Conservation (phyloP, 2,329 filamentous ascomycete species). For the Colletotrichum euphorbiae region DNA sequence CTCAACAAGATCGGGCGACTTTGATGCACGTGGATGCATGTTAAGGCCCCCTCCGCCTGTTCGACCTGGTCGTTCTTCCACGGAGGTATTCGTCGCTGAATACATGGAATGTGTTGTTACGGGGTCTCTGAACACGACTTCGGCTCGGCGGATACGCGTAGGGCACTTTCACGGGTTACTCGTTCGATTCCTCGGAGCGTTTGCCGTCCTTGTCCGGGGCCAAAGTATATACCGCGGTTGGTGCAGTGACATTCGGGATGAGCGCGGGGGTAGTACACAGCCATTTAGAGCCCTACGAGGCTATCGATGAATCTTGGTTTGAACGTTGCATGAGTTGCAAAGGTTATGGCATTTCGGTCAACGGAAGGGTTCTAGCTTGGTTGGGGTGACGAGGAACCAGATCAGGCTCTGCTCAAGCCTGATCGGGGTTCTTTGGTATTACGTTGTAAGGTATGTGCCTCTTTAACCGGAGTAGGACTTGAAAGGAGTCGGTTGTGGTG, state of each 20-base stretch:
- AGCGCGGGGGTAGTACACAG: neutral
- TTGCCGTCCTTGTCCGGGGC: neutral
- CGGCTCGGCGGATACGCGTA: no score
- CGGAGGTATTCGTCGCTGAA: neutral
- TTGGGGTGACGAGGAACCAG: neutral
- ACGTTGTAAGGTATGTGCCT: neutral
- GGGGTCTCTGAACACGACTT: no score
- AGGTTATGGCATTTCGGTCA: neutral
- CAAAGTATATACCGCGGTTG: neutral
- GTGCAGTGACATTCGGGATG: neutral
- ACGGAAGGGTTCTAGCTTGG: neutral
- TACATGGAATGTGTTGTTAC: neutral
- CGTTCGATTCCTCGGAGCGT: no score
- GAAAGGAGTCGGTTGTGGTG: no score
- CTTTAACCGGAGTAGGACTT: no score
- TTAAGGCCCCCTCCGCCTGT: neutral
- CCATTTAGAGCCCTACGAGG: neutral
- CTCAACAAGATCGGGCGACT: constrained; percentile 18
- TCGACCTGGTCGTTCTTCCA: neutral
- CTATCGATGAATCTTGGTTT: neutral
- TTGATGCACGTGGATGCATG: neutral
- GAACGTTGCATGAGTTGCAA: neutral
- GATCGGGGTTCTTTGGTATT: neutral
- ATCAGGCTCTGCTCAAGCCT: neutral
- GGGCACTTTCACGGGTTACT: no score